Conservation (phyloP, 345 rosid genomes). For the Dipteronia sinensis region DNA sequence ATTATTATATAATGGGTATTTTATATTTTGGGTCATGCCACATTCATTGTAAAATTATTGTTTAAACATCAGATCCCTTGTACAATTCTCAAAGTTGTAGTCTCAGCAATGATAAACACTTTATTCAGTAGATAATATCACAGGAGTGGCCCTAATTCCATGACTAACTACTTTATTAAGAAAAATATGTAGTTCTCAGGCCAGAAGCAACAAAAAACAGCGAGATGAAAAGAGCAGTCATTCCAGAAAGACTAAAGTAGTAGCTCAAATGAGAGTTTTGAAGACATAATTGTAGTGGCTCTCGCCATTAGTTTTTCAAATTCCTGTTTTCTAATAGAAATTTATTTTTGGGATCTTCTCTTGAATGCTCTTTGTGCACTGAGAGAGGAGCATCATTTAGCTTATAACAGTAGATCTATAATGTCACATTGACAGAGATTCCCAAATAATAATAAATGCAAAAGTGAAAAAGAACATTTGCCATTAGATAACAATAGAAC, state of each 20-base stretch:
- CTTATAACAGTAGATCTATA: background rate
- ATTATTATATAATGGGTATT: too few species aligned
- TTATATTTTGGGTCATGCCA: too few species aligned
- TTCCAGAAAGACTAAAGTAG: background rate
- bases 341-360: background rate
- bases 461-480: background rate
- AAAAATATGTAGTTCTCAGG: background rate
- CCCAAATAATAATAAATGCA: background rate
- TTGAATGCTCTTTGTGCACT: background rate
- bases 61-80: background rate
- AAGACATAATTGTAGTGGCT: background rate
- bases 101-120: background rate
- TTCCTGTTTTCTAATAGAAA: background rate
- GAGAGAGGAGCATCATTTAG: background rate
- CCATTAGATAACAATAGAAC: too few species aligned
- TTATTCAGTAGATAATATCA: background rate
- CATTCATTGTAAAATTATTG: too few species aligned
- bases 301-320: background rate
- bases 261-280: background rate
- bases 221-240: background rate
- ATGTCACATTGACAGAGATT: background rate
- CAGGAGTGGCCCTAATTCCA: background rate
- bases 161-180: background rate
- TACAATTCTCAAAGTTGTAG: background rate
- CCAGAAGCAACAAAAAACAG: background rate